phyloP scores from a whole-genome alignment of 345 rosid genomes.

The Euclidium syriacum region DNA sequence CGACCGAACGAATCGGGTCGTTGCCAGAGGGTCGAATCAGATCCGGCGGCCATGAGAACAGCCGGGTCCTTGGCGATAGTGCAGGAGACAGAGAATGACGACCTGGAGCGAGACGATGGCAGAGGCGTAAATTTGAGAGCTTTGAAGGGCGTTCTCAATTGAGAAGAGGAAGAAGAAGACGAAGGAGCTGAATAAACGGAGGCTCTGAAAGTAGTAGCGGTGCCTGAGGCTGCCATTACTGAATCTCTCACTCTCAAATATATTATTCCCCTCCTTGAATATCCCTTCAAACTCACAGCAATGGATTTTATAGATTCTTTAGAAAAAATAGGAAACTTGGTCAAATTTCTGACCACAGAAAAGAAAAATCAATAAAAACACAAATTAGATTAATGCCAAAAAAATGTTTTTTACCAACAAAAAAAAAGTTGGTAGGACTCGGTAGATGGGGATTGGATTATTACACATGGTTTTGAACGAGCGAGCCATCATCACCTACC shows the following conservation, averaged over 20 bases:
- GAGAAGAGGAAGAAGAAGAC: constrained; percentile 7
- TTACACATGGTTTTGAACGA: constrained; percentile 12
- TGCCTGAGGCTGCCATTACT: constrained; percentile 29
- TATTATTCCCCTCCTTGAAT: neutral
- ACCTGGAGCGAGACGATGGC: constrained; percentile 21
- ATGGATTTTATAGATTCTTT: constrained; percentile 17
- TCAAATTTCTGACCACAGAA: constrained; percentile 17
- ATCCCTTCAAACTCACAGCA: neutral
- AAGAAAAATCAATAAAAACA: neutral
- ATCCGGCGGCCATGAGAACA: constrained; percentile 38
- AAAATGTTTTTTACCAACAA: neutral
- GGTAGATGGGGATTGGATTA: neutral
- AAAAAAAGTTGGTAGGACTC: constrained; percentile 6
- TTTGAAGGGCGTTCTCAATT: constrained; percentile 20
- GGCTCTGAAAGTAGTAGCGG: constrained; percentile 27
- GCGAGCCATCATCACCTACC: constrained; percentile 17
- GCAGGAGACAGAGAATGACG: constrained; percentile 39
- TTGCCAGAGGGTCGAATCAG: constrained; percentile 39
- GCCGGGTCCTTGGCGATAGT: constrained; percentile 43
- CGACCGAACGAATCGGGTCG: constrained; percentile 90
- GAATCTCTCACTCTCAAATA: constrained; percentile 6
- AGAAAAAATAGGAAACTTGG: neutral
- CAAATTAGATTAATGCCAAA: neutral
- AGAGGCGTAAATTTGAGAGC: constrained; percentile 18
- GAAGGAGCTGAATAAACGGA: constrained; percentile 29